These are phyloP conservation scores for Pythium biforme DNA, from an alignment of 352 stramenopile species.

Conservation along the genomic window DNA sequence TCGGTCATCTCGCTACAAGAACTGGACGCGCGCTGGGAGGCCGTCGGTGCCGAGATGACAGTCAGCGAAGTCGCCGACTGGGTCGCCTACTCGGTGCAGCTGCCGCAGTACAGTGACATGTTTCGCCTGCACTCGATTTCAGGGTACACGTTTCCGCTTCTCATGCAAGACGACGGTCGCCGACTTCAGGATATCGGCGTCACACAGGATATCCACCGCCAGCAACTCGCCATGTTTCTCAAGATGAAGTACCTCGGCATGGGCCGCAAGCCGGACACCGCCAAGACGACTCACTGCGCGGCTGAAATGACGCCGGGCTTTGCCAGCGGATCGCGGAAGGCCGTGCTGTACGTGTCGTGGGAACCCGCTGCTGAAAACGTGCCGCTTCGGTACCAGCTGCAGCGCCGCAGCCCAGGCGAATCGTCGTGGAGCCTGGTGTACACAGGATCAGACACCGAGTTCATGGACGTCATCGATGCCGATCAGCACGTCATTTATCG, in stretches of 20 bases:
- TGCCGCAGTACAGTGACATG: slow-evolving; percentile 78
- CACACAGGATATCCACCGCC: slow-evolving; percentile 64
- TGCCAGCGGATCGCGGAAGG: slow-evolving; percentile 7
- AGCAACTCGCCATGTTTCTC: slow-evolving; percentile 81
- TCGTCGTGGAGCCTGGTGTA: slow-evolving; percentile 57
- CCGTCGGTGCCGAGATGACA: slow-evolving; percentile 83
- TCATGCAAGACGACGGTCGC: slow-evolving; percentile 81
- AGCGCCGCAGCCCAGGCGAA: slow-evolving; percentile 63
- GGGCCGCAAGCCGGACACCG: slow-evolving; percentile 54
- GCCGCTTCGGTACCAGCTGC: slow-evolving; percentile 66
- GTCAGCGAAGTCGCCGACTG: slow-evolving; percentile 81
- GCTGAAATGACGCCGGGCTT: slow-evolving; percentile 24
- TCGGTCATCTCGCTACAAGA: slow-evolving; percentile 81
- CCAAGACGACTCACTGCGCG: slow-evolving; percentile 43
- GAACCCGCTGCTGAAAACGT: slow-evolving; percentile 39
- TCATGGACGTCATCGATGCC: slow-evolving; percentile 58
- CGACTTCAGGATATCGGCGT: slow-evolving; percentile 75
- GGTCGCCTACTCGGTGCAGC: slow-evolving; percentile 74
- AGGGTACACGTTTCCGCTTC: slow-evolving; percentile 81
- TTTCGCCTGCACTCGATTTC: slow-evolving; percentile 82
- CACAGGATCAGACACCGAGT: slow-evolving; percentile 64
- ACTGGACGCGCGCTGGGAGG: slow-evolving; percentile 79
- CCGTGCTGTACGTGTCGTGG: slow-evolving; percentile 60
- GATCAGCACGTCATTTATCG: slow-evolving; percentile 68
- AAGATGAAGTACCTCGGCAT: slow-evolving; percentile 83